Percentiles rank a stretch among this genome's conserved stretches.
phyloP scores from a whole-genome alignment of 169 alveolate genomes.

The Cryptosporidium sp. region DNA sequence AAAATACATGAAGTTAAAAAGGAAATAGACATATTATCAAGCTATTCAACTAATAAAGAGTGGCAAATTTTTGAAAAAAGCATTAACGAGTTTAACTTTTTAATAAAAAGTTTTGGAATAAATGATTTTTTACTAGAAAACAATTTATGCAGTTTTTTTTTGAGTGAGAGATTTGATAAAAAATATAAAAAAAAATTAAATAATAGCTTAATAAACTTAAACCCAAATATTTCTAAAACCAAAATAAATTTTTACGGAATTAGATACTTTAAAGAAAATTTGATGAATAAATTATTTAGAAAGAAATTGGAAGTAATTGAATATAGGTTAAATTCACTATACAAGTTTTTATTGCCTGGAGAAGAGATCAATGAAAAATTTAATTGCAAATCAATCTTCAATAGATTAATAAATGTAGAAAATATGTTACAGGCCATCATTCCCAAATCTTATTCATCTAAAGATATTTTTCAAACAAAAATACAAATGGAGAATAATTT shows the following conservation, averaged over 20 bases:
- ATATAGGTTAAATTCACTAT: background rate
- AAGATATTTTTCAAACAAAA: background rate
- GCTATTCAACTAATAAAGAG: background rate
- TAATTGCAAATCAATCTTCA: background rate
- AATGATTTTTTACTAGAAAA: background rate
- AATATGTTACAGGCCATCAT: background rate
- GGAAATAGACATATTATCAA: background rate
- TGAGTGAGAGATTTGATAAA: background rate
- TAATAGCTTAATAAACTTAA: background rate
- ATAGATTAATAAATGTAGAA: background rate
- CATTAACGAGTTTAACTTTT: background rate
- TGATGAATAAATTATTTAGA: background rate
- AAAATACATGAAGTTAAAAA: background rate
- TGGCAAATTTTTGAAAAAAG: background rate
- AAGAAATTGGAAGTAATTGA: background rate
- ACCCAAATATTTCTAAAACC: background rate
- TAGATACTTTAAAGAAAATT: background rate
- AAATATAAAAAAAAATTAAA: background rate
- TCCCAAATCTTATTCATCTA: background rate
- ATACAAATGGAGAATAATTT: constrained; percentile 23
- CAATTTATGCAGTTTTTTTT: background rate
- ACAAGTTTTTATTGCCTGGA: background rate
- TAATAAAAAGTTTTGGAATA: background rate
- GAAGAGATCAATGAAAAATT: background rate
- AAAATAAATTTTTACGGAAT: background rate